Conservation (phyloP, 1,139 yeast species). For the Suhomyces bribrorum region DNA sequence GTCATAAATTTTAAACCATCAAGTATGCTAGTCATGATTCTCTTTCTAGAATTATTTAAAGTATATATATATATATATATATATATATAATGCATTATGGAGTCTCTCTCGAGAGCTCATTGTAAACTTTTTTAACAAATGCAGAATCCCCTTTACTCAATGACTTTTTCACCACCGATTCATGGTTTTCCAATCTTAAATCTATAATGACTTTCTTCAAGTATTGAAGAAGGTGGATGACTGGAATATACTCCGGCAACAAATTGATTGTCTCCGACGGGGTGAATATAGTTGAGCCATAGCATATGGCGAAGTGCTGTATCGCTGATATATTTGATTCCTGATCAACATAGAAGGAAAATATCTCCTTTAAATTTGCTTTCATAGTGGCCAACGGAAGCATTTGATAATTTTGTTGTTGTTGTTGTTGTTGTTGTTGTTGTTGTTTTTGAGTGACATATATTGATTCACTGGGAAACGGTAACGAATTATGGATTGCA, state of each 20-base stretch:
- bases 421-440: neutral
- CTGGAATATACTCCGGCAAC: slow-evolving; percentile 36
- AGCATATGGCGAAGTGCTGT: slow-evolving; percentile 32
- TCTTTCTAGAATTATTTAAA: neutral
- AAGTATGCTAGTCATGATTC: neutral
- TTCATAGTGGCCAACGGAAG: slow-evolving; percentile 1
- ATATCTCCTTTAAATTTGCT: slow-evolving; percentile 19
- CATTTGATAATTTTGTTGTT: neutral
- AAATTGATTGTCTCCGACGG: slow-evolving; percentile 29
- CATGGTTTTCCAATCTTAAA: slow-evolving; percentile 23
- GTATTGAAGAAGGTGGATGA: slow-evolving; percentile 33
- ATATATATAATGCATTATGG: neutral
- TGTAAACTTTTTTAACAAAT: slow-evolving; percentile 17
- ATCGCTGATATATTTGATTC: slow-evolving; percentile 23
- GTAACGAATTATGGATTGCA: slow-evolving; percentile 25
- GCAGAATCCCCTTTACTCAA: slow-evolving; percentile 32
- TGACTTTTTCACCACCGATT: slow-evolving; percentile 27
- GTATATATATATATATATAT: neutral
- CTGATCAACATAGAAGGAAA: slow-evolving; percentile 24
- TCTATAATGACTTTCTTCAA: slow-evolving; percentile 25
- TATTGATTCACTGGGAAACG: slow-evolving; percentile 23
- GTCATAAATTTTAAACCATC: neutral
- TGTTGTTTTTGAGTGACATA: slow-evolving; percentile 15
- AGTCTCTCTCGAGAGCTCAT: slow-evolving; percentile 7
- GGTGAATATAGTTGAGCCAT: slow-evolving; percentile 23